Base-by-base conservation (phyloP, 305 asterid genomes). In the Ilex paraguariensis region DNA sequence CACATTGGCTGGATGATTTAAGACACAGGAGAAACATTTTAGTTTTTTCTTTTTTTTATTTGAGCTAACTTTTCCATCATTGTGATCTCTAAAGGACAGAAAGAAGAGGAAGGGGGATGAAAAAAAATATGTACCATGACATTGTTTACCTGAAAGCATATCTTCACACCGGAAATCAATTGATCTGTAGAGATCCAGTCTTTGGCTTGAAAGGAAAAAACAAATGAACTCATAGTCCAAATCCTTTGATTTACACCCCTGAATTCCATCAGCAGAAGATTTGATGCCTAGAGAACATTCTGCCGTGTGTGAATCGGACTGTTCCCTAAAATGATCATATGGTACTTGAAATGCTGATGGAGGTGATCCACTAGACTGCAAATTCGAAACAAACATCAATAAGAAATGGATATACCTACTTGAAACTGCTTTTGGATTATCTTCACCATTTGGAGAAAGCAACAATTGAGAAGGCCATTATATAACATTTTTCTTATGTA, bases 141-240 rank as follows among this genome's bases (percentile, higher is more conserved):
- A 57, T 60, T 3, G 13, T 57, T 66, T 77, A 90, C 98, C 97
- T 86, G 80, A 70, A 71, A 87, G 86, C 98, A 93, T 93, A 73
- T 90, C 87, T 77, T 93, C 97, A 71, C 98, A 93, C 50, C 98
- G 95, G 75, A 79, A 74, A 75, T 93, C 97, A 70, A 93, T 84
- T 75, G 99, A 77, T 77, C 95, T 74, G 66, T 93, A 93, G 68
- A 93, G 89, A 69, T 90, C 95, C 69, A 82, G 62, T 77, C 99
- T 83, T 60, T 78, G 83, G 67, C 90, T 77, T 50, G 97, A 77
- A 59, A 93, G 97, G 81, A 93, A 93, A 81, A 85, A 81, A 79
- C 96, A 90, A 66, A 73, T 70, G 72, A 93, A 93, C 50, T 90
- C 94, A 77, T 90, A 93, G 70, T 87, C 95, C 86, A 90, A 79